Evolutionary conservation across 1,284 basidiomycete genomes (phyloP).

Genomic region (Trametes sp.): DNA sequence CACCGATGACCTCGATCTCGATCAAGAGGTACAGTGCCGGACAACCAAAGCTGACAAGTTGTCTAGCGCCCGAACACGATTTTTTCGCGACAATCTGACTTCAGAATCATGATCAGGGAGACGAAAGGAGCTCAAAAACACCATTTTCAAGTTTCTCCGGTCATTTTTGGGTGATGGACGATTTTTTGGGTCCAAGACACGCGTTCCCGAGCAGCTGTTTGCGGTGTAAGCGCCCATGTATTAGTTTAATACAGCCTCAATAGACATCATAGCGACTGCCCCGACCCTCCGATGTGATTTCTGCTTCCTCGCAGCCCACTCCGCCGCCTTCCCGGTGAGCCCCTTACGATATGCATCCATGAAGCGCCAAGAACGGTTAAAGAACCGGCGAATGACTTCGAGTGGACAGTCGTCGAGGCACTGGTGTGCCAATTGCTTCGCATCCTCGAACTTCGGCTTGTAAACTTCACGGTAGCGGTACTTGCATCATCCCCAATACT

Average conservation of each 20-base stretch:
- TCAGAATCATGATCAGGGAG: slow-evolving; percentile 3
- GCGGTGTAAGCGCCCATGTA: too few relatives aligned
- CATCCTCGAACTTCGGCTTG: slow-evolving; percentile 26
- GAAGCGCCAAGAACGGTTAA: slow-evolving; percentile 19
- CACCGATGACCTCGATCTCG: too few relatives aligned
- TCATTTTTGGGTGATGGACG: neutral
- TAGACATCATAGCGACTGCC: slow-evolving; percentile 1
- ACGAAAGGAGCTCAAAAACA: neutral
- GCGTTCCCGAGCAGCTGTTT: neutral
- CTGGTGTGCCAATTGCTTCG: slow-evolving; percentile 29
- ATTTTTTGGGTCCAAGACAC: neutral
- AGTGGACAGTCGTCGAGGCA: slow-evolving; percentile 35
- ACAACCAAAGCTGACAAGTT: slow-evolving; percentile 1
- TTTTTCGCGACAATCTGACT: neutral
- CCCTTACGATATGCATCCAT: slow-evolving; percentile 33
- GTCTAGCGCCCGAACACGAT: neutral
- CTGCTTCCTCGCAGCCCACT: slow-evolving; percentile 25
- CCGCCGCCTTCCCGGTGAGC: slow-evolving; percentile 32
- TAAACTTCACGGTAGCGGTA: slow-evolving; percentile 19
- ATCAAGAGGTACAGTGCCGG: too few relatives aligned
- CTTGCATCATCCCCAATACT: slow-evolving; percentile 24
- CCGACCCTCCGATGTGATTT: neutral
- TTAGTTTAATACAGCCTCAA: slow-evolving; percentile 6
- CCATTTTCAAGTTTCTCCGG: neutral
- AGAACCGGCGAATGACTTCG: slow-evolving; percentile 35